A percentile compares a stretch with the other conserved stretches of the same genome.
Evolutionary conservation across 2,329 filamentous ascomycete genomes (phyloP).

Genomic region (Aspergillus sp.): DNA sequence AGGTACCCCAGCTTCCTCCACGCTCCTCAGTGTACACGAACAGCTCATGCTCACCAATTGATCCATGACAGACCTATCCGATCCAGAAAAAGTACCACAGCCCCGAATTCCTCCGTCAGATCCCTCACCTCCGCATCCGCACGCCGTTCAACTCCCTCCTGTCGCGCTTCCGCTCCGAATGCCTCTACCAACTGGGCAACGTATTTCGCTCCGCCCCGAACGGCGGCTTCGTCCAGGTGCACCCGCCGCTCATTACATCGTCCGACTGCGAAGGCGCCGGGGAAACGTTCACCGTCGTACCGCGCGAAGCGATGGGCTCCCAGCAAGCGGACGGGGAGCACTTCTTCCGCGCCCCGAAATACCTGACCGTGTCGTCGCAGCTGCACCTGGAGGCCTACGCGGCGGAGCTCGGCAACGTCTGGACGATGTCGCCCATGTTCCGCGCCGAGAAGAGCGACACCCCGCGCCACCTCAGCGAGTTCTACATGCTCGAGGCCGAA

Average conservation of each 20-base stretch:
- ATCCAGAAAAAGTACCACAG: slow-evolving; percentile 96
- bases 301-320: slow-evolving; percentile 33
- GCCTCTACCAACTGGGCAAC: slow-evolving; percentile 67
- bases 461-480: slow-evolving; percentile 89
- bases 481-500: slow-evolving; percentile 98
- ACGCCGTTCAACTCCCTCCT: slow-evolving; percentile 77
- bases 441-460: slow-evolving; percentile 92
- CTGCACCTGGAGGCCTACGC: slow-evolving; percentile 90
- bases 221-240: slow-evolving; percentile 65
- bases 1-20: slow-evolving; percentile 52
- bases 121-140: slow-evolving; percentile 82
- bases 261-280: slow-evolving; percentile 97
- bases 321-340: slow-evolving; percentile 36
- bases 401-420: slow-evolving; percentile 84
- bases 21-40: background rate
- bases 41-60: background rate
- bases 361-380: slow-evolving; percentile 92
- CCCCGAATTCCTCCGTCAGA: slow-evolving; percentile 79
- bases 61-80: slow-evolving; percentile 67
- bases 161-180: slow-evolving; percentile 77
- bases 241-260: slow-evolving; percentile 91
- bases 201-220: slow-evolving; percentile 67
- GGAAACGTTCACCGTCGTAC: slow-evolving; percentile 76
- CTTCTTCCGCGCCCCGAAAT: slow-evolving; percentile 87
- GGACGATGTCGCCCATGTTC: slow-evolving; percentile 91